Conservation (phyloP, 352 stramenopile genomes). For the Elongisporangium prolatum region DNA sequence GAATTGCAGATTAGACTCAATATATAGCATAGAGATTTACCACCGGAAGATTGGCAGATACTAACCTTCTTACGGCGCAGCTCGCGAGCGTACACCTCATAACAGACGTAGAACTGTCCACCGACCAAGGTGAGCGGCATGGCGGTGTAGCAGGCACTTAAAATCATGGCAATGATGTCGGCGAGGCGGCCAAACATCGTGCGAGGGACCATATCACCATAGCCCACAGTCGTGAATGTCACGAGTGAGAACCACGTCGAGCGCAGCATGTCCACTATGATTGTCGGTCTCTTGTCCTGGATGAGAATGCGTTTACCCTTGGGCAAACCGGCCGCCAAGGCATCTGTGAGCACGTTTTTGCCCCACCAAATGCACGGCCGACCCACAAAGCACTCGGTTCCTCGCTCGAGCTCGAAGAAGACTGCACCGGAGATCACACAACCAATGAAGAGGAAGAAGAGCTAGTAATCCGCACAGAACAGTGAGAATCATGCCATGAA, state of each 20-base stretch:
- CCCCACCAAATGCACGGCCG: conserved; percentile 28
- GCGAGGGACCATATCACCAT: conserved; percentile 37
- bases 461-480: conserved; percentile 10
- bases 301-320: conserved; percentile 31
- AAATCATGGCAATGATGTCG: conserved; percentile 41
- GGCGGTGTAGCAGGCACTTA: conserved; percentile 51
- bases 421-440: conserved; percentile 32
- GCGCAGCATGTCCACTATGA: conserved; percentile 38
- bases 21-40: background rate
- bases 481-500: background rate
- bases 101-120: conserved; percentile 57
- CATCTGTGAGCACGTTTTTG: conserved; percentile 31
- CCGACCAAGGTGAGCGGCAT: conserved; percentile 61
- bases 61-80: conserved; percentile 22
- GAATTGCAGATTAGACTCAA: background rate
- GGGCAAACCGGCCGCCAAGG: conserved; percentile 19
- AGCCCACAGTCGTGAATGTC: conserved; percentile 49
- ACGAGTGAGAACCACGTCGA: conserved; percentile 46
- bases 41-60: background rate
- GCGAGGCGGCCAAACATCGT: conserved; percentile 37
- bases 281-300: conserved; percentile 25
- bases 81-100: conserved; percentile 35
- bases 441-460: conserved; percentile 50
- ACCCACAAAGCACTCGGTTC: conserved; percentile 32
- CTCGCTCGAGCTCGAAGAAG: conserved; percentile 47